A percentile compares a stretch with the other conserved stretches of the same genome.
phyloP scores from a whole-genome alignment of 139 green algal genomes.

The Ulvella scutata region DNA sequence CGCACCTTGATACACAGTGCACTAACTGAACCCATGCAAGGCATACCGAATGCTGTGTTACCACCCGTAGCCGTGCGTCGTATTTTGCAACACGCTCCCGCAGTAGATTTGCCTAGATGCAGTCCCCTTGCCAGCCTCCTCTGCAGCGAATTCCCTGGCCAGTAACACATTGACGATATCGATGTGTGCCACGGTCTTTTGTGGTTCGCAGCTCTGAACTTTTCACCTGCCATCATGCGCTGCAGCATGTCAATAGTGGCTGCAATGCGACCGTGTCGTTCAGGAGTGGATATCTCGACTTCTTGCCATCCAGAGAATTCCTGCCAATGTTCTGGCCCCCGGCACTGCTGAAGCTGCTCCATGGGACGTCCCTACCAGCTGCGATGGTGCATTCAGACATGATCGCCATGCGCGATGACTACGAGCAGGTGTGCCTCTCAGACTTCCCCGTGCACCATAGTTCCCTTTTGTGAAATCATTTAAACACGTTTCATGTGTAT shows the following conservation, averaged over 20 bases:
- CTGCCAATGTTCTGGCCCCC: conserved; percentile 57
- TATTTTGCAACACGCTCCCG: too few relatives aligned
- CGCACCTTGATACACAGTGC: background rate
- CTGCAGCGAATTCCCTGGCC: too few relatives aligned
- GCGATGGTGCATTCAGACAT: conserved; percentile 18
- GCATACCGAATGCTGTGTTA: too few relatives aligned
- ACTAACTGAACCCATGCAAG: too few relatives aligned
- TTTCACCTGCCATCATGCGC: too few relatives aligned
- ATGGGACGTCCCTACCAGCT: conserved; percentile 34
- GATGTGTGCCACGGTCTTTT: too few relatives aligned
- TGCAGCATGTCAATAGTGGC: too few relatives aligned
- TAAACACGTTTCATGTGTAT: background rate
- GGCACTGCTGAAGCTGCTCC: conserved; percentile 25
- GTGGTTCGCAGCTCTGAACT: too few relatives aligned
- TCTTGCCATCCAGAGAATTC: conserved; percentile 30
- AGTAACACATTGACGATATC: too few relatives aligned
- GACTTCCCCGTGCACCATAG: background rate
- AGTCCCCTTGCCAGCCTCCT: too few relatives aligned
- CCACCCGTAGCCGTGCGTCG: too few relatives aligned
- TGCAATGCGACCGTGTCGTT: background rate
- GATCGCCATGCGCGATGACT: background rate
- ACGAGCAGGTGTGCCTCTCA: background rate
- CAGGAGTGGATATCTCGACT: conserved; percentile 47
- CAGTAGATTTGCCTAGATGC: too few relatives aligned
- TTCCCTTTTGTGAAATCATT: background rate